Base-by-base conservation (phyloP, 2,329 filamentous ascomycete genomes). In the Fusarium subglutinans region DNA sequence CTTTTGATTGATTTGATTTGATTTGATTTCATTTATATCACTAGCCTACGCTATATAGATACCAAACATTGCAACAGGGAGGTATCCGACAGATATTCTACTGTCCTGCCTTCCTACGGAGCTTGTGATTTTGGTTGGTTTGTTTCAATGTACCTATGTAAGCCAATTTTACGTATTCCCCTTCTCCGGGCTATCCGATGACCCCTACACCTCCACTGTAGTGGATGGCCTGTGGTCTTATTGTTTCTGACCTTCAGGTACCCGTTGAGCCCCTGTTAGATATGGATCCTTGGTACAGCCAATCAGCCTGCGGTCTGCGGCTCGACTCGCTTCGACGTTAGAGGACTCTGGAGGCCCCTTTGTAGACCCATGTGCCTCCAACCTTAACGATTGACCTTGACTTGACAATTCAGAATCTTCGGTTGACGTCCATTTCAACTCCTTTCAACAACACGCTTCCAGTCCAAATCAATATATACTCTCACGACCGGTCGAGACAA, bases 261-360 rank as follows among this genome's bases (percentile, higher is more conserved):
- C 63, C 69, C 68, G 69, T 45, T 7, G 30, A 55, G 17, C 68
- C 72, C 68, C 69, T 72, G 69, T 60, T 48, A 55, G 47, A 53
- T 54, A 38, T 45, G 47, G 41, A 37, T 40, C 20, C 24, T 30
- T 35, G 45, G 26, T n/a, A 14, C 28, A 48, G 45, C 71, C 67
- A 74, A 72, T 72, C 58, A 73, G 37, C 43, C 33, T 37, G 33
- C 50, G 33, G 30, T 41, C 30, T 13, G 38, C 26, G 47, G 40
- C 53, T 38, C 48, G 58, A 51, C 55, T 59, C 53, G 33, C 28
- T 59, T 35, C 28, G 48, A 65, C 35, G 26, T 61, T 43, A 45
- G 53, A 51, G 66, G 72, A 47, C 50, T 33, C 44, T 43, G 65
- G 71, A 60, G 58, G 72, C 72, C 72, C 72, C 72, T 75, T 53